Evolutionary conservation across 345 rosid species (phyloP).

Genomic region (Citrus mangshanensis): DNA sequence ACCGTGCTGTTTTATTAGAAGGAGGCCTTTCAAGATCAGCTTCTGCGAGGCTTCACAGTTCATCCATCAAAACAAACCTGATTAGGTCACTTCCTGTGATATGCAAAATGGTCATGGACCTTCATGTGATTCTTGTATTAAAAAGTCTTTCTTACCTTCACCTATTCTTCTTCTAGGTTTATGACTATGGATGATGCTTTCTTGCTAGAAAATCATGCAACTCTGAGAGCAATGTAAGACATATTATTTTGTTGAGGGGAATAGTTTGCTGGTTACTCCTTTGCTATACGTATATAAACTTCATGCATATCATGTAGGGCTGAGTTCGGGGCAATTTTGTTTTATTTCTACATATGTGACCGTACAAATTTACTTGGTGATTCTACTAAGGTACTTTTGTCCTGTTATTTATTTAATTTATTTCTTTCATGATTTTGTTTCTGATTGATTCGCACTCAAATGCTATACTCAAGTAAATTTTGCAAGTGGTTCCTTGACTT

Average conservation of each 20-base stretch:
- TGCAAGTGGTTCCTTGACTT: not conserved
- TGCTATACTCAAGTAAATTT: not conserved
- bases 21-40: constrained; percentile 83
- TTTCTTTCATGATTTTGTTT: constrained; percentile 5
- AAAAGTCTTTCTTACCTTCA: constrained; percentile 18
- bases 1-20: constrained; percentile 78
- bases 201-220: constrained; percentile 84
- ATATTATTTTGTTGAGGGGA: not conserved
- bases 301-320: constrained; percentile 48
- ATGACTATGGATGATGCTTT: constrained; percentile 88
- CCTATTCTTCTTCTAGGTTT: constrained; percentile 49
- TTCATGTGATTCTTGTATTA: constrained; percentile 3
- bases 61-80: constrained; percentile 65
- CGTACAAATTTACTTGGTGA: constrained; percentile 72
- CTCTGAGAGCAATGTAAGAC: constrained; percentile 84
- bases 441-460: not conserved
- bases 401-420: constrained; percentile 8
- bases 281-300: constrained; percentile 10
- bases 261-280: not conserved
- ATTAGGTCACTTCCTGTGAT: constrained; percentile 48
- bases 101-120: not conserved
- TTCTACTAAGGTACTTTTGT: constrained; percentile 65
- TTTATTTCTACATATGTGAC: constrained; percentile 81
- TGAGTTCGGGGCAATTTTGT: constrained; percentile 71
- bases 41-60: constrained; percentile 60